Conservation (phyloP, 192 early-diverging fungal species). For the Coemansia guatemalensis region DNA sequence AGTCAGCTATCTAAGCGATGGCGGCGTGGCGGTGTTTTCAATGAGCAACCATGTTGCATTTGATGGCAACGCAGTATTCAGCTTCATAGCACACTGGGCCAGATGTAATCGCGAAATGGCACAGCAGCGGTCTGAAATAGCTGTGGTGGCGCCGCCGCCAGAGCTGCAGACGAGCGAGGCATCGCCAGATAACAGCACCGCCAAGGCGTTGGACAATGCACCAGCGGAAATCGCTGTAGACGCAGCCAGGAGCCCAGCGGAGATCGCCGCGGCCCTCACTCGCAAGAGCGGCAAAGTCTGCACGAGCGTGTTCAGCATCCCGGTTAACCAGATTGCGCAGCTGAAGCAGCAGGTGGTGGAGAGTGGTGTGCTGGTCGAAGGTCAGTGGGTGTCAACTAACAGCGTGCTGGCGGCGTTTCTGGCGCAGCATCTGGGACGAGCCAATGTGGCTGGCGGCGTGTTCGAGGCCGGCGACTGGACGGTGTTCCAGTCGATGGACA, state of each 20-base stretch:
- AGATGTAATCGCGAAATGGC: conserved; percentile 16
- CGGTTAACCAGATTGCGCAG: background rate
- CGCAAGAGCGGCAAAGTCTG: conserved; percentile 3
- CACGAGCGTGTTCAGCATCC: conserved; percentile 34
- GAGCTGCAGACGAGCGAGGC: conserved; percentile 9
- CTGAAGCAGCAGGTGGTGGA: conserved; percentile 19
- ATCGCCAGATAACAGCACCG: background rate
- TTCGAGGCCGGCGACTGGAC: conserved; percentile 40
- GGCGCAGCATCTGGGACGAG: conserved; percentile 25
- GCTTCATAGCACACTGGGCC: conserved; percentile 44
- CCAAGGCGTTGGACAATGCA: background rate
- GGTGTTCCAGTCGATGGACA: conserved; percentile 44
- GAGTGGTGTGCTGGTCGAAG: conserved; percentile 23
- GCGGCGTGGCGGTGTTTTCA: conserved; percentile 29
- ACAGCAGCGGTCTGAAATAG: background rate
- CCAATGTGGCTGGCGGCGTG: conserved; percentile 23
- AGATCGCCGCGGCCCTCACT: conserved; percentile 12
- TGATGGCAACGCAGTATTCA: conserved; percentile 48
- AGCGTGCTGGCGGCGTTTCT: conserved; percentile 35
- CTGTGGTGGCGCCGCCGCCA: conserved; percentile 5
- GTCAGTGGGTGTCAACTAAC: conserved; percentile 44
- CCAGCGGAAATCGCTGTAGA: conserved; percentile 36
- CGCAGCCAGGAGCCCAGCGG: conserved; percentile 16
- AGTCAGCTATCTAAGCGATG: conserved; percentile 35
- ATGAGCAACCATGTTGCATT: conserved; percentile 51